A percentile compares a stretch with the other conserved stretches of the same genome.
Evolutionary conservation across 257 asterid species (phyloP).

Genomic region (Scutellaria galericulata): DNA sequence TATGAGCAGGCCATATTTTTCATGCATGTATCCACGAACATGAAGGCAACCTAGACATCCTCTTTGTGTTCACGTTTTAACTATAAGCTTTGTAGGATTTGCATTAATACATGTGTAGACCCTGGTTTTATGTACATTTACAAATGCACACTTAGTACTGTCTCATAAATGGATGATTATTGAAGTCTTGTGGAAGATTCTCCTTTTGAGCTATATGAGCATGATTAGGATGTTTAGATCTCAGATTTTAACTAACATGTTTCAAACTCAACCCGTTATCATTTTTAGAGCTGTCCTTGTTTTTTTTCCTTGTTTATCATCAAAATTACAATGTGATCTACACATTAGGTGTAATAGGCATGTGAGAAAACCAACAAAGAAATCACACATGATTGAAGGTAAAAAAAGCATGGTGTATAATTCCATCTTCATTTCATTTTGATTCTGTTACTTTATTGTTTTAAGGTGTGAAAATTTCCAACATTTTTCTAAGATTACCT

Average conservation of each 20-base stretch:
- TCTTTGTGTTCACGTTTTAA: background rate
- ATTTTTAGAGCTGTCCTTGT: background rate
- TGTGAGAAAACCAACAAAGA: background rate
- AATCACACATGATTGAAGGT: background rate
- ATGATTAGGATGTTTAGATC: too few relatives aligned
- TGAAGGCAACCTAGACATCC: background rate
- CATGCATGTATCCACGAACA: background rate
- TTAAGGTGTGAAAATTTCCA: slow-evolving; percentile 20
- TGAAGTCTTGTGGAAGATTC: background rate
- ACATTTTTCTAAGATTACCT: background rate
- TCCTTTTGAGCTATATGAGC: too few relatives aligned
- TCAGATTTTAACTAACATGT: background rate
- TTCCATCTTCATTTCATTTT: background rate
- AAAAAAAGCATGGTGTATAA: background rate
- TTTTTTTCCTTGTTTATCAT: background rate
- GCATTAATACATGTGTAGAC: background rate
- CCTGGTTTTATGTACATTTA: too few relatives aligned
- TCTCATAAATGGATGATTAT: background rate
- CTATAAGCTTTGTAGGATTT: background rate
- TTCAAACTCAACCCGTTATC: background rate
- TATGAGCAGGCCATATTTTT: background rate
- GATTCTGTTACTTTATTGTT: slow-evolving; percentile 5
- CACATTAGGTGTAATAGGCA: slow-evolving; percentile 13
- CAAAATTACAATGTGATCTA: background rate
- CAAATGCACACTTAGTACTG: background rate